phyloP scores from a whole-genome alignment of 192 early-diverging fungal genomes.

The Backusella australiensis region DNA sequence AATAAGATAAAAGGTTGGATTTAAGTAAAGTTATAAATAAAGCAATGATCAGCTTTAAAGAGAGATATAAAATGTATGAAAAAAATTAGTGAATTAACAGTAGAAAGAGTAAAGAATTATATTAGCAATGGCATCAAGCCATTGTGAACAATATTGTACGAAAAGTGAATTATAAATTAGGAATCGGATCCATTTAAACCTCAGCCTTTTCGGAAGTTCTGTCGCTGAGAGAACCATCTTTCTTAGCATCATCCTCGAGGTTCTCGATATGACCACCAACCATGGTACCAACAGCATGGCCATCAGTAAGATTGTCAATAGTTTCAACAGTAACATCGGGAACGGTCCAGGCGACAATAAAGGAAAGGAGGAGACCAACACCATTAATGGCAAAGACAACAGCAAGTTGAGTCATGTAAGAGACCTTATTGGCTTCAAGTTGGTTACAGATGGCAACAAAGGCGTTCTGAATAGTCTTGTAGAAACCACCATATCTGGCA shows the following conservation, averaged over 20 bases:
- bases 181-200: not conserved
- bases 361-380: conserved; percentile 30
- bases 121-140: not conserved
- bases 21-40: not conserved
- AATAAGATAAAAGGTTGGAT: not conserved
- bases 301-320: conserved; percentile 29
- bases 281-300: conserved; percentile 21
- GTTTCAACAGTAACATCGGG: conserved; percentile 39
- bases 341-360: conserved; percentile 22
- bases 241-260: not conserved
- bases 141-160: not conserved
- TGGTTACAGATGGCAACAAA: conserved; percentile 72
- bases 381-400: conserved; percentile 22
- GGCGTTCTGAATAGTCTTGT: conserved; percentile 88
- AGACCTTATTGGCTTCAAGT: conserved; percentile 52
- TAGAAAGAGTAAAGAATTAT: not conserved
- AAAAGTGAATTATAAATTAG: not conserved
- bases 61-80: conserved; percentile 9
- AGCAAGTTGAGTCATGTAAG: conserved; percentile 47
- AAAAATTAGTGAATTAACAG: not conserved
- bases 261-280: conserved; percentile 37
- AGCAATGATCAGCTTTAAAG: not conserved
- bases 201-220: not conserved
- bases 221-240: conserved; percentile 6
- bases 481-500: conserved; percentile 80